phyloP scores from a whole-genome alignment of 208 protist genomes.

The Angomonas deanei region DNA sequence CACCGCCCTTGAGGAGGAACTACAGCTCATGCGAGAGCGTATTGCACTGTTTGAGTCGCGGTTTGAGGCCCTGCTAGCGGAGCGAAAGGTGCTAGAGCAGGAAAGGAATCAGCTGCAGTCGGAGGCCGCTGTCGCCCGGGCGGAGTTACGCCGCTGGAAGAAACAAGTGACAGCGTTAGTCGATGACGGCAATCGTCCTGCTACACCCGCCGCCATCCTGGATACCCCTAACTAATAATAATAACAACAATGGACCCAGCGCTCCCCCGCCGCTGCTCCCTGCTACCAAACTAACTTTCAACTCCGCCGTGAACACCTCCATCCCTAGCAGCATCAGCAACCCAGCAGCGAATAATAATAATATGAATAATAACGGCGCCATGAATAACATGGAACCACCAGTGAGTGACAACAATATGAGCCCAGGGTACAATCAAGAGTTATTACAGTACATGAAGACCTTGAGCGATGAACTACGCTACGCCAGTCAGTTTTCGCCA shows the following conservation, averaged over 20 bases:
- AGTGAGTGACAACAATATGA: too few species aligned
- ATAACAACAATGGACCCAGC: neutral
- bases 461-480: constrained; percentile 55
- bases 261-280: neutral
- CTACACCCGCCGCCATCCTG: neutral
- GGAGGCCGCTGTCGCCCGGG: constrained; percentile 62
- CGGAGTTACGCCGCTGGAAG: constrained; percentile 68
- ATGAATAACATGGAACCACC: too few species aligned
- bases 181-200: neutral
- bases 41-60: constrained; percentile 37
- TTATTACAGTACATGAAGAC: constrained; percentile 57
- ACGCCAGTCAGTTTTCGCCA: constrained; percentile 9
- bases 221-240: neutral
- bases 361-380: too few species aligned
- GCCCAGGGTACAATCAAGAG: constrained; percentile 22
- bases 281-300: neutral
- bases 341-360: too few species aligned
- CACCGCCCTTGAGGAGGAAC: constrained; percentile 26
- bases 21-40: constrained; percentile 38
- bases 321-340: constrained; percentile 16
- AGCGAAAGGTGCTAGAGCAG: constrained; percentile 26
- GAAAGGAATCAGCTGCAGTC: constrained; percentile 65
- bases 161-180: constrained; percentile 14
- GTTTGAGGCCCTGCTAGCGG: constrained; percentile 12
- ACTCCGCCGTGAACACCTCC: neutral